Evolutionary conservation across 2,329 filamentous ascomycete species (phyloP).

Genomic region (Fusarium proliferatum): DNA sequence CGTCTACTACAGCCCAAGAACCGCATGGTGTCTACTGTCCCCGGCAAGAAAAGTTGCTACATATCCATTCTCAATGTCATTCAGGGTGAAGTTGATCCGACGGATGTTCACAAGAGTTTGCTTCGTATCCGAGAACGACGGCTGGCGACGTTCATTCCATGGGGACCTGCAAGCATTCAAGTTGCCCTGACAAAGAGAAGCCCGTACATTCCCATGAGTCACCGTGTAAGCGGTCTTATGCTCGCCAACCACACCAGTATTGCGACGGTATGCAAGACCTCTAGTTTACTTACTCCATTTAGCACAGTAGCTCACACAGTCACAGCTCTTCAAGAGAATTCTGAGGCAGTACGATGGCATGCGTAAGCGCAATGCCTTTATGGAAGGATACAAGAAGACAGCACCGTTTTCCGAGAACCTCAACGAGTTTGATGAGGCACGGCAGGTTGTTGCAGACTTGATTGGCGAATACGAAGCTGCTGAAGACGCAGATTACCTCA

Average conservation of each 20-base stretch:
- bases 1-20: conserved; percentile 97
- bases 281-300: neutral
- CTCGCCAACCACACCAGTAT: conserved; percentile 98
- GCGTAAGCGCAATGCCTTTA: conserved; percentile 95
- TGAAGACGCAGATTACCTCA: conserved; percentile 89
- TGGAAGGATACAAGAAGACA: conserved; percentile 96
- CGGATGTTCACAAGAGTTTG: conserved; percentile 97
- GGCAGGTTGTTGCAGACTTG: conserved; percentile 89
- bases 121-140: conserved; percentile 94
- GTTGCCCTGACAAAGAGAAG: conserved; percentile 97
- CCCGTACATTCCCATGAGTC: conserved; percentile 92
- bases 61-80: conserved; percentile 99
- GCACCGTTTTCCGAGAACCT: conserved; percentile 92
- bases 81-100: conserved; percentile 97
- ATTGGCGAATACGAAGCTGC: conserved; percentile 97
- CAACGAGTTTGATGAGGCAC: conserved; percentile 93
- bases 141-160: conserved; percentile 96
- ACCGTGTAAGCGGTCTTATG: conserved; percentile 96
- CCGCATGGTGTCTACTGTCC: conserved; percentile 96
- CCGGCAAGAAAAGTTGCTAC: conserved; percentile 97
- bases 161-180: conserved; percentile 97
- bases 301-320: neutral
- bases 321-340: conserved; percentile 88
- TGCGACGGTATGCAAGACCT: conserved; percentile 72
- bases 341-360: conserved; percentile 92